Percentiles rank a stretch among this genome's conserved stretches.
Conservation (phyloP, 768 basidiomycete genomes). For the Cystobasidium onofrii region DNA sequence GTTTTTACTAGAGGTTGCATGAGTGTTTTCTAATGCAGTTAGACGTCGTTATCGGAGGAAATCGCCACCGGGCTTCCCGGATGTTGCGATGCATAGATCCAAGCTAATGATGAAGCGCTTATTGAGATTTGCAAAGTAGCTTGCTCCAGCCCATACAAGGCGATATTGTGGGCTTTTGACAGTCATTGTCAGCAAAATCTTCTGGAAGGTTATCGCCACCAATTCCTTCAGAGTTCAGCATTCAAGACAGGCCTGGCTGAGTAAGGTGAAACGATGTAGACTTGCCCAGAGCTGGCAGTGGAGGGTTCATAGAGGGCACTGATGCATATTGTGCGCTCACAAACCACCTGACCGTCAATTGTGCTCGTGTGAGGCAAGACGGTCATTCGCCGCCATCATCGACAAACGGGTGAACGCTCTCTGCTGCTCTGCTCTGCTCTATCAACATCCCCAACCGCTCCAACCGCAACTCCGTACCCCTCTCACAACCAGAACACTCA, state of each 20-base stretch:
- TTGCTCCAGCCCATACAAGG: too few species aligned
- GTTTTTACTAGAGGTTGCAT: not conserved
- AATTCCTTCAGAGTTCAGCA: not conserved
- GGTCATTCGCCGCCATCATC: not conserved
- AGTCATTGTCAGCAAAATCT: not conserved
- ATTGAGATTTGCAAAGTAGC: too few species aligned
- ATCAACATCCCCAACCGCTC: not conserved
- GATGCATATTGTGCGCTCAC: too few species aligned
- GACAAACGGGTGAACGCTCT: not conserved
- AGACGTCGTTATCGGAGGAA: not conserved
- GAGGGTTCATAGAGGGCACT: not conserved
- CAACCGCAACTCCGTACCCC: not conserved
- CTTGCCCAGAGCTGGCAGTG: not conserved
- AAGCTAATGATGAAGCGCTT: too few species aligned
- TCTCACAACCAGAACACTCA: not conserved
- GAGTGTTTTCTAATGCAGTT: not conserved
- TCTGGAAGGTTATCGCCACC: not conserved
- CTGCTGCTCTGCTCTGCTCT: constrained; percentile 1
- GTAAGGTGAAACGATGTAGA: not conserved
- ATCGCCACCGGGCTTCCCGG: not conserved
- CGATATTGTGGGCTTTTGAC: too few species aligned
- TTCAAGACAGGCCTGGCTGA: not conserved
- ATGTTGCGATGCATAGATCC: not conserved
- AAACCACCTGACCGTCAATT: too few species aligned
- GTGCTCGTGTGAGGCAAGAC: too few species aligned